Conservation (phyloP, 169 alveolate genomes). For the Eimeria zaria region DNA sequence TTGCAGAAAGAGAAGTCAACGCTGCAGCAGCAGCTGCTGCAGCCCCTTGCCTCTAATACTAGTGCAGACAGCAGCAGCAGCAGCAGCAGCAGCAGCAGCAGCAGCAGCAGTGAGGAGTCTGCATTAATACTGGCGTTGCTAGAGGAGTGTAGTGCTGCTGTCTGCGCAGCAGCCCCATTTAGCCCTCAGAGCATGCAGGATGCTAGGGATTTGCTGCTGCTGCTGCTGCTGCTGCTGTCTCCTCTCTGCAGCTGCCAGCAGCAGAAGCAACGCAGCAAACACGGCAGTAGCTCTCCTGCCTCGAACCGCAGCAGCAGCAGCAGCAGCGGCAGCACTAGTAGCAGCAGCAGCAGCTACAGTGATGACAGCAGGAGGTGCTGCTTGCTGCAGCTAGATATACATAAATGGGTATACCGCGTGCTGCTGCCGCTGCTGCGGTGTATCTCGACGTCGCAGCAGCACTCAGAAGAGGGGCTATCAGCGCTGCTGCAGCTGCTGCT, state of each 20-base stretch:
- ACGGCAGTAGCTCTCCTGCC: neutral
- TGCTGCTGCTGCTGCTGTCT: constrained; percentile 59
- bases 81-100: constrained; percentile 44
- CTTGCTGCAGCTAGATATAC: constrained; percentile 16
- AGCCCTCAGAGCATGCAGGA: constrained; percentile 6
- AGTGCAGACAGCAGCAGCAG: neutral
- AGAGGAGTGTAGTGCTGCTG: constrained; percentile 34
- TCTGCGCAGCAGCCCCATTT: constrained; percentile 9
- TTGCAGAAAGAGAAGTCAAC: neutral
- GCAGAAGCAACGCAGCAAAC: constrained; percentile 39
- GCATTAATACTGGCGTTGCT: neutral
- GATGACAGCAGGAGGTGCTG: neutral
- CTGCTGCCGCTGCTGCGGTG: constrained; percentile 57
- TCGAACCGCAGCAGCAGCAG: constrained; percentile 48
- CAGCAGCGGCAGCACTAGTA: neutral
- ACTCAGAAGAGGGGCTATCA: constrained; percentile 33
- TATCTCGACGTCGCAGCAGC: constrained; percentile 39
- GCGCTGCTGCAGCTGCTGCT: constrained; percentile 62
- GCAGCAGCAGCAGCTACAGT: constrained; percentile 14
- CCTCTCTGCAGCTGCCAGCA: constrained; percentile 55
- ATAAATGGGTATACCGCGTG: neutral
- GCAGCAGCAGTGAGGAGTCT: constrained; percentile 25
- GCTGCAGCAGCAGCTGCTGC: constrained; percentile 34
- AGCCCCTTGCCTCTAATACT: neutral
- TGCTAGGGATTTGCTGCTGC: constrained; percentile 3